Base-by-base conservation (phyloP, 495 filamentous ascomycete species). In the Penicillium lagena region DNA sequence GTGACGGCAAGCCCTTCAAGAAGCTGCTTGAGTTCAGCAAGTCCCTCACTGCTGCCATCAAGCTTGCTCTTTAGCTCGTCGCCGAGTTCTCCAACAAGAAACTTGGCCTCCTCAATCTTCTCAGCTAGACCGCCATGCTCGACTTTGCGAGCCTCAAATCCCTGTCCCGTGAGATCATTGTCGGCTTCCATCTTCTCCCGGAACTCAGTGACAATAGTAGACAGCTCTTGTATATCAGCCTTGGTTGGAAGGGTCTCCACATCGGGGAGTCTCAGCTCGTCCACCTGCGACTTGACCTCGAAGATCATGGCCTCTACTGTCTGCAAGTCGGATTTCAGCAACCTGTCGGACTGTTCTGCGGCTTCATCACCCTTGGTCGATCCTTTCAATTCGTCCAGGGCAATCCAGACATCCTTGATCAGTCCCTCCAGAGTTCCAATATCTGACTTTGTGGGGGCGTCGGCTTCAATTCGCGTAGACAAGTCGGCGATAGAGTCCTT, bases 311-410 rank as follows among this genome's bases (percentile, higher is more conserved):
- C 76, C 45, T 86, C 86, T 7, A 95, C 76, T 1, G 82, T 80
- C 44, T 89, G 86, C 17, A 95, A 63, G 49, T 94, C 87, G 0
- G 79, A 79, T 61, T 90, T 93, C 44, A 81, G 83, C 39, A 89
- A 68, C 50, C 75, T 83, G 39, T 87, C 83, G 1, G 71, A 64
- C 15, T 75, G 73, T 11, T 83, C 79, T 31, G 86, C 81, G 27
- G 77, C 71, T 11, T 73, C 62, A 12, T 43, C 46, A 13, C 56
- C 58, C 13, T 80, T 51, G 12, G 52, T 51, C 36, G 58, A 77
- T 51, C 77, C 77, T 54, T 87, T 91, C 52, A 93, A 67, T 48
- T 91, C 89, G 28, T 91, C 87, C 6, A 96, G 70, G 7, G 79
- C 76, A 28, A 68, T 66, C 54, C 82, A 82, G 43, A 91, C 68